Percentiles rank a stretch among this genome's conserved stretches.
Conservation (phyloP, 2,329 filamentous ascomycete species). For the Neonectria sp. region DNA sequence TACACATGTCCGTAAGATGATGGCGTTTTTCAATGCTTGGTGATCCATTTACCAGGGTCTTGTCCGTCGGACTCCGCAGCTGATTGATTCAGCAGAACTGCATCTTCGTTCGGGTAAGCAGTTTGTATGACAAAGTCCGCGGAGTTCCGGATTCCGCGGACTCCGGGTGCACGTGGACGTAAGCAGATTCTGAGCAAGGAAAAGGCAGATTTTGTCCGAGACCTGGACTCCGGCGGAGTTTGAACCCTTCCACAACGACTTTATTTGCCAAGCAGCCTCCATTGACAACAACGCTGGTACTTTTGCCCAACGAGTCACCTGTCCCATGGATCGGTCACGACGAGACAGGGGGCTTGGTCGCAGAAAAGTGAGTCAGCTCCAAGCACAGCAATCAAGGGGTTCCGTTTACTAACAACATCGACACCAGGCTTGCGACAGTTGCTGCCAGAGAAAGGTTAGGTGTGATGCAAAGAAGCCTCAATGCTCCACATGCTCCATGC, state of each 20-base stretch:
- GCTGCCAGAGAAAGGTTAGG: not conserved
- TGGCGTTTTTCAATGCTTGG: too few relatives aligned
- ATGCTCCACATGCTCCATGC: not conserved
- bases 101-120: not conserved
- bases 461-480: not conserved
- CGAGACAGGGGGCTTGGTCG: not conserved
- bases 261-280: not conserved
- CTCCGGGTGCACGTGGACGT: not conserved
- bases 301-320: too few relatives aligned
- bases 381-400: too few relatives aligned
- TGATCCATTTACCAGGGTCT: too few relatives aligned
- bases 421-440: not conserved
- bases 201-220: not conserved
- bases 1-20: too few relatives aligned
- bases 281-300: not conserved
- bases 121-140: not conserved
- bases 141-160: not conserved
- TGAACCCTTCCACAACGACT: not conserved
- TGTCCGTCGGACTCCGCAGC: too few relatives aligned
- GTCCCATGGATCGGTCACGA: not conserved
- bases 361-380: not conserved
- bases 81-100: not conserved
- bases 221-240: not conserved
- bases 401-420: too few relatives aligned
- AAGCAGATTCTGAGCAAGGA: not conserved